Percentiles rank a stretch among this genome's conserved stretches.
phyloP scores from a whole-genome alignment of 768 basidiomycete genomes.

The Gloeophyllum trabeum region DNA sequence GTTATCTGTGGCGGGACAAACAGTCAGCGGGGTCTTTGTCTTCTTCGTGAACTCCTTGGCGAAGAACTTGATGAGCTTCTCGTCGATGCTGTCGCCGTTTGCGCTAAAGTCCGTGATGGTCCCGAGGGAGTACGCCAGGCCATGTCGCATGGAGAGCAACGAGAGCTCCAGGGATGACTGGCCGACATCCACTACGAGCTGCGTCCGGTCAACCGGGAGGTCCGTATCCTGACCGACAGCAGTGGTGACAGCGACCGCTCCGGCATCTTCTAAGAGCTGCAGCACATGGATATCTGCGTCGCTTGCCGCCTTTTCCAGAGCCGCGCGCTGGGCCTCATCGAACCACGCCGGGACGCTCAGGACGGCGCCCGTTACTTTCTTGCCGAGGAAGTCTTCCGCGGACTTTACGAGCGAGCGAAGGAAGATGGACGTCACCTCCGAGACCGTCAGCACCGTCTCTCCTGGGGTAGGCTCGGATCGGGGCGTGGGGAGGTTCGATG shows the following conservation, averaged over 20 bases:
- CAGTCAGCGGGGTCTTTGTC: slow-evolving; percentile 62
- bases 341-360: slow-evolving; percentile 77
- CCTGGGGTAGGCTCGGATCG: slow-evolving; percentile 58
- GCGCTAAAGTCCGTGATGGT: slow-evolving; percentile 32
- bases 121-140: slow-evolving; percentile 58
- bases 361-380: slow-evolving; percentile 68
- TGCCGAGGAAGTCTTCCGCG: slow-evolving; percentile 86
- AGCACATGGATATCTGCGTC: slow-evolving; percentile 78
- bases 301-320: slow-evolving; percentile 61
- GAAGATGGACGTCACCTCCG: slow-evolving; percentile 81
- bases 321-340: slow-evolving; percentile 51
- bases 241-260: slow-evolving; percentile 56
- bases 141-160: slow-evolving; percentile 63
- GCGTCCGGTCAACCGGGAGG: slow-evolving; percentile 52
- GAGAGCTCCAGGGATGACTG: slow-evolving; percentile 59
- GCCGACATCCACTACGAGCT: slow-evolving; percentile 76
- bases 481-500: slow-evolving; percentile 60
- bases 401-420: slow-evolving; percentile 74
- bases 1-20: slow-evolving; percentile 45
- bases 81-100: slow-evolving; percentile 68
- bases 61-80: slow-evolving; percentile 81
- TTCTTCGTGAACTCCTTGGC: slow-evolving; percentile 96
- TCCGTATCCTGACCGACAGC: slow-evolving; percentile 29
- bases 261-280: slow-evolving; percentile 82
- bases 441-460: slow-evolving; percentile 66